These are phyloP conservation scores for Neurospora tetraspora DNA, from an alignment of 495 filamentous ascomycete species.

Conservation along the genomic window DNA sequence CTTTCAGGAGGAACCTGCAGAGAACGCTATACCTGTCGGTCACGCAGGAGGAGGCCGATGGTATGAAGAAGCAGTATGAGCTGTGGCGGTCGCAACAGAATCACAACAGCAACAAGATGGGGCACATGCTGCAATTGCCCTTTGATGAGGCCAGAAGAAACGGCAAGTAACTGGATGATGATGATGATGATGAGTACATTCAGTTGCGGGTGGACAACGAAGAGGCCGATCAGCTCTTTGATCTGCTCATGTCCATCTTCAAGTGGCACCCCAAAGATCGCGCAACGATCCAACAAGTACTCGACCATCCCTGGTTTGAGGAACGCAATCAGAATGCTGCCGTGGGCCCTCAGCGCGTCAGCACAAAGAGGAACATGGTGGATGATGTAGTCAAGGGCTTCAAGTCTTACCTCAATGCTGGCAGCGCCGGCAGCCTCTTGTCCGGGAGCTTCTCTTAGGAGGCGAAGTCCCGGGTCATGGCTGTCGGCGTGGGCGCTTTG, in stretches of 20 bases:
- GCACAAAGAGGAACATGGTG: no score
- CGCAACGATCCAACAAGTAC: not conserved
- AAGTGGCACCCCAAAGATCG: slow-evolving; percentile 15
- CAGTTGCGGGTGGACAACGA: not conserved
- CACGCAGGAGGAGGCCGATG: not conserved
- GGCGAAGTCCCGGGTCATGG: not conserved
- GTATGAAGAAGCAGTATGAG: not conserved
- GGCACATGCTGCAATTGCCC: not conserved
- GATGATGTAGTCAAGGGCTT: fast-evolving
- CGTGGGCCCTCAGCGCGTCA: no score
- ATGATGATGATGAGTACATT: not conserved
- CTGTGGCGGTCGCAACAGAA: not conserved
- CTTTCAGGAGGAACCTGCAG: not conserved
- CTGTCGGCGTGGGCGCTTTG: not conserved
- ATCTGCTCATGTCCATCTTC: slow-evolving; percentile 17
- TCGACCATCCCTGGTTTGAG: slow-evolving; percentile 12
- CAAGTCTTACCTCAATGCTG: not conserved
- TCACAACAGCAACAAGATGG: not conserved
- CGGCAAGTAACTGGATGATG: not conserved
- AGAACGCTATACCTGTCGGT: not conserved
- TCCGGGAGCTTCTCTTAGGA: no score
- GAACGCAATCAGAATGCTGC: not conserved
- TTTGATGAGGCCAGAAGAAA: not conserved
- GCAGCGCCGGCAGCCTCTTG: not conserved
- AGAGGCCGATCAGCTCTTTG: slow-evolving; percentile 12